phyloP scores from a whole-genome alignment of 164 flowering plant species.

The Litsea cubeba region DNA sequence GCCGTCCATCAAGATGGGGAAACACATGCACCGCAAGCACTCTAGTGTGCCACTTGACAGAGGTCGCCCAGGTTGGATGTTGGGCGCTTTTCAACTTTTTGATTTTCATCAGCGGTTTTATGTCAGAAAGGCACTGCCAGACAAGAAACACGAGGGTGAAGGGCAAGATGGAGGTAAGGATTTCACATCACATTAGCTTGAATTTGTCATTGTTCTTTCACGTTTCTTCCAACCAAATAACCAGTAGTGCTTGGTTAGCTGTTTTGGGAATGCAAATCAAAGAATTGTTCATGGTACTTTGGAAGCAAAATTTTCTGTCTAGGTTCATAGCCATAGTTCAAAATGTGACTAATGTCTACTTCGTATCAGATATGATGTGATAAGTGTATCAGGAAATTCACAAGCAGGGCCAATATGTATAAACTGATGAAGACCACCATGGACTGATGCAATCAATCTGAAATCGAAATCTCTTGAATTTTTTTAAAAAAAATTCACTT shows the following conservation, averaged over 20 bases:
- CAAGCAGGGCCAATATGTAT: too few relatives aligned
- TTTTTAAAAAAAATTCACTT: too few relatives aligned
- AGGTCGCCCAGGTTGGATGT: constrained; percentile 45
- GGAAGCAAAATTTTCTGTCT: too few relatives aligned
- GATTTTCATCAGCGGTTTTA: constrained; percentile 48
- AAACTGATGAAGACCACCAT: too few relatives aligned
- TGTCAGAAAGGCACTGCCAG: constrained; percentile 30
- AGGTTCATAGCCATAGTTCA: too few relatives aligned
- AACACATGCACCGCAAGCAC: constrained; percentile 17
- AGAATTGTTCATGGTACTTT: neutral
- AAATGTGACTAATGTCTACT: too few relatives aligned
- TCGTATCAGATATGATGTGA: too few relatives aligned
- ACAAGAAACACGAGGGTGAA: constrained; percentile 25
- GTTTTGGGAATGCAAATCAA: neutral
- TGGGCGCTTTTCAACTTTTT: constrained; percentile 45
- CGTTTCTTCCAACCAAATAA: neutral
- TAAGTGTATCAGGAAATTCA: too few relatives aligned
- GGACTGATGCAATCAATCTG: too few relatives aligned
- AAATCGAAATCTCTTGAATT: neutral
- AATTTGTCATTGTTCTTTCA: neutral
- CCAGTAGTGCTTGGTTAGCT: neutral
- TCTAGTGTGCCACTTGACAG: constrained; percentile 17
- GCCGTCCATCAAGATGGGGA: constrained; percentile 33
- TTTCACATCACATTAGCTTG: neutral
- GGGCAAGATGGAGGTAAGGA: constrained; percentile 28